Evolutionary conservation across 1,284 basidiomycete genomes (phyloP), one percentile per base, ranked within the genome.

Genomic region (Cutaneotrichosporon dermatis): DNA sequence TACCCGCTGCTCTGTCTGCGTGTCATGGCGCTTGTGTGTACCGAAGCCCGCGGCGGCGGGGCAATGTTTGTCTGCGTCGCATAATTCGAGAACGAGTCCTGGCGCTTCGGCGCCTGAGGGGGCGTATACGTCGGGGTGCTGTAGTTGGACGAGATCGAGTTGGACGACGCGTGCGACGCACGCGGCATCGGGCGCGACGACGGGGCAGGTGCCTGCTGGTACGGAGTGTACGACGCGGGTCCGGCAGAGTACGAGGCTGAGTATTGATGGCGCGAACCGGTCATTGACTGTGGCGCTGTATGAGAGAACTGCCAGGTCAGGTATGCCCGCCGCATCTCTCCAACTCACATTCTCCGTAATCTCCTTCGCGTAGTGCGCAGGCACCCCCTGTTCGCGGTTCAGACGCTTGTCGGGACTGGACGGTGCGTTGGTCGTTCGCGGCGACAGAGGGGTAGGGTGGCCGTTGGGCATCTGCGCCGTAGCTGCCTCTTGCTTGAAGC

Each of bases 31-130:
- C 76, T 76, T 4, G 88, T 85, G 42, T 86, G 84, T 39, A 74
- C 69, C 9, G 90, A 90, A 10, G 88, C 89, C 70, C 86, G 86
- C 1, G 90, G 88, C 15, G 87, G 88, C 2, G 89, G 83, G 0
- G 87, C 79, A 57, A 83, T 66, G 49, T 63, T 63, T 13, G 63
- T 49, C 48, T 34, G 60, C 57, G 35, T 49, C 37, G 57, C 60
- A 57, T 69, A 75, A 11, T 63, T 64, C n/a, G 66, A 66, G 15
- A 66, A 59, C 9, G 67, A 66, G 44, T 45, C 49, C 9, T 62
- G 64, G 5, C 60, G 45, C 4, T 42, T 13, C 41, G 46, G 50
- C 12, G 40, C 13, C 37, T 15, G 44, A 15, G 15, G 50, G 10
- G 16, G 16, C 6, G 15, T 25, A n/a, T 33, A 33, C 4, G 5